Percentiles rank a stretch among this genome's conserved stretches.
These are phyloP conservation scores for Coniophora puteana DNA, from an alignment of 1,284 basidiomycete genomes.

Conservation along the genomic window DNA sequence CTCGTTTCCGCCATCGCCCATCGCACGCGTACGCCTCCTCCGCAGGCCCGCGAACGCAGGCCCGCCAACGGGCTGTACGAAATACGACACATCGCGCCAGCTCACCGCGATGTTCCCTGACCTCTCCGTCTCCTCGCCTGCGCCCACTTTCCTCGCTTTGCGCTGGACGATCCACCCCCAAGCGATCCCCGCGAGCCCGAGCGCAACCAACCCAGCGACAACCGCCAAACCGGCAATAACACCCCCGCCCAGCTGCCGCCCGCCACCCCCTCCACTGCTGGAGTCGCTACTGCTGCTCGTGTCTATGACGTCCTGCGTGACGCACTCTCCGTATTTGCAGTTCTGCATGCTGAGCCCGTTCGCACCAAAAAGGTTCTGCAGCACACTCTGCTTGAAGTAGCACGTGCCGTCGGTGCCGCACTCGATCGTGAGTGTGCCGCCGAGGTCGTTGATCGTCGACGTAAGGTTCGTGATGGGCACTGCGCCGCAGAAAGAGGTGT, in stretches of 20 bases:
- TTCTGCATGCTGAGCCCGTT: conserved; percentile 65
- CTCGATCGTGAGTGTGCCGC: conserved; percentile 58
- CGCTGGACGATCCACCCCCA: conserved; percentile 62
- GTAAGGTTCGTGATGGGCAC: conserved; percentile 47
- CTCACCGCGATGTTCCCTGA: conserved; percentile 60
- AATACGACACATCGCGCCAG: conserved; percentile 73
- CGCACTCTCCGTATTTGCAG: conserved; percentile 85
- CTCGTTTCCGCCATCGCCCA: conserved; percentile 35
- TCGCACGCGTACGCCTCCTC: conserved; percentile 10
- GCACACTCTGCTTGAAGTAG: conserved; percentile 68
- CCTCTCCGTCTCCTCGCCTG: too few species aligned
- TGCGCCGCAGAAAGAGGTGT: conserved; percentile 73
- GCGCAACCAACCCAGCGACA: conserved; percentile 62
- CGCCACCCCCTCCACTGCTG: conserved; percentile 19
- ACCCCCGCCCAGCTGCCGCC: conserved; percentile 59
- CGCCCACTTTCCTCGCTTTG: conserved; percentile 48
- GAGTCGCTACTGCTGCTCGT: conserved; percentile 31
- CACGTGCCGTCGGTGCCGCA: conserved; percentile 63
- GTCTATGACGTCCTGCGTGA: conserved; percentile 75
- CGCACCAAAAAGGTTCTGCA: conserved; percentile 69
- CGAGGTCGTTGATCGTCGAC: conserved; percentile 54
- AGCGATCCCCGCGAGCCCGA: conserved; percentile 53
- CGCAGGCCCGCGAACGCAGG: conserved; percentile 17
- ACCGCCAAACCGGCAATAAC: conserved; percentile 87
- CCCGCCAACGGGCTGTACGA: conserved; percentile 35